Evolutionary conservation across 805 yeast genomes (phyloP), one percentile per base, ranked within the genome.

Genomic region (Brettanomyces nanus): DNA sequence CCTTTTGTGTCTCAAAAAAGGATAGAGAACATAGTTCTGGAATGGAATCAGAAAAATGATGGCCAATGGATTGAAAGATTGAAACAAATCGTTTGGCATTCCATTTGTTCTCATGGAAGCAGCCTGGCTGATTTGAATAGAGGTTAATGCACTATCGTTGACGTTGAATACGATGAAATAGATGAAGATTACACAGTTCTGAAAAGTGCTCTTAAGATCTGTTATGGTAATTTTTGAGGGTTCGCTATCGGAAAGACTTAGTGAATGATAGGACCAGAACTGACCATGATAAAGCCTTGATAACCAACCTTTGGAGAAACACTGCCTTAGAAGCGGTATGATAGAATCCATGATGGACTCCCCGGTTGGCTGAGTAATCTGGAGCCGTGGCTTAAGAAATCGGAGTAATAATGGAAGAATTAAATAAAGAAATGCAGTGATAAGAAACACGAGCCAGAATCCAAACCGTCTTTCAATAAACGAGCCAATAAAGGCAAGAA

Each of bases 81-180:
- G 67, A 52, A 69, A 70, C 45, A 73, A 61, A 53, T 73, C 79
- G 48, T 73, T 73, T 33, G 77, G 77, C 40, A 73, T 65, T 15
- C 77, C 76, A 11, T 66, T 56, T n/a, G 71, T 62, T 10, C 61
- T 50, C 75, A 73, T 69, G 10, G 75, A 61, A 29, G 73, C 73
- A 18, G 75, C 72, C 48, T 69, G 74, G 6, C 69, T 67, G 35
- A 67, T 67, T 51, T 69, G 78, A n/a, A 56, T 43, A 19, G 68
- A 56, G 5, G 69, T 67, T 42, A 69, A 58, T 31, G 75, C 68
- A 35, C 67, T 66, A 48, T 71, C 76, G 41, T 69, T 66, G 26
- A 61, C 42, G 44, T 56, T 53, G 51, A 56, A 60, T 18, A 56
- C 45, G 27, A 59, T 56, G 36, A 60, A 71, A 49, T 64, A 69